A percentile compares a stretch with the other conserved stretches of the same genome.
These are phyloP conservation scores for Larix sibirica DNA, from an alignment of 83 land plant species.

Conservation along the genomic window DNA sequence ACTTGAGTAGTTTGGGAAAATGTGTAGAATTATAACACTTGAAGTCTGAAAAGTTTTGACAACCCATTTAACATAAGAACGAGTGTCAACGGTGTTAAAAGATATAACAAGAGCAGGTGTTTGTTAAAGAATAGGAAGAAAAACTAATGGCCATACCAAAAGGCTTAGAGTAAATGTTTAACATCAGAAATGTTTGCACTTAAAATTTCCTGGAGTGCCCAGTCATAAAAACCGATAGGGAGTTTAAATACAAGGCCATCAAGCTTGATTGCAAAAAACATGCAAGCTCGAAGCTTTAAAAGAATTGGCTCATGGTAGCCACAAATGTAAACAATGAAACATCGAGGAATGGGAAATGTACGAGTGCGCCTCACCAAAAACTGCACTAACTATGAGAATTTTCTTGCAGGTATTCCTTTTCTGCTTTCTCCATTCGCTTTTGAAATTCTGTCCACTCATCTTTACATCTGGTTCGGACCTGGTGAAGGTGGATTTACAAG, in stretches of 20 bases:
- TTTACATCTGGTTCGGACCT: slow-evolving; percentile 16
- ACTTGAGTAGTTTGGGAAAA: background rate
- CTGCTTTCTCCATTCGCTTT: background rate
- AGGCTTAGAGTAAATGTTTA: background rate
- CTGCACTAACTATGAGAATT: background rate
- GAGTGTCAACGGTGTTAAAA: background rate
- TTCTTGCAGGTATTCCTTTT: slow-evolving; percentile 11
- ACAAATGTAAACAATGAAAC: background rate
- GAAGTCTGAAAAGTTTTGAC: background rate
- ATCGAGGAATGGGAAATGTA: background rate
- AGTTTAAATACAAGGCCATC: background rate
- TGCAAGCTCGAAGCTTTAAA: slow-evolving; percentile 13
- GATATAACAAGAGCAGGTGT: background rate
- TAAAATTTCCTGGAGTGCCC: background rate
- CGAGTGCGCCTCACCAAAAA: background rate
- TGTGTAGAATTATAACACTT: background rate
- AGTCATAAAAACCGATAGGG: background rate
- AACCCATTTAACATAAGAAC: background rate
- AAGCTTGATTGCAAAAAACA: background rate
- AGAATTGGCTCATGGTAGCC: slow-evolving; percentile 9
- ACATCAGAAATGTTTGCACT: background rate
- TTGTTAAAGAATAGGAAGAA: background rate
- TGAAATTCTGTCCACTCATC: background rate
- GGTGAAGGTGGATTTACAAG: background rate
- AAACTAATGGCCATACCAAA: background rate